These are phyloP conservation scores for Shiraia sp. DNA, from an alignment of 2,329 filamentous ascomycete genomes.

Conservation along the genomic window DNA sequence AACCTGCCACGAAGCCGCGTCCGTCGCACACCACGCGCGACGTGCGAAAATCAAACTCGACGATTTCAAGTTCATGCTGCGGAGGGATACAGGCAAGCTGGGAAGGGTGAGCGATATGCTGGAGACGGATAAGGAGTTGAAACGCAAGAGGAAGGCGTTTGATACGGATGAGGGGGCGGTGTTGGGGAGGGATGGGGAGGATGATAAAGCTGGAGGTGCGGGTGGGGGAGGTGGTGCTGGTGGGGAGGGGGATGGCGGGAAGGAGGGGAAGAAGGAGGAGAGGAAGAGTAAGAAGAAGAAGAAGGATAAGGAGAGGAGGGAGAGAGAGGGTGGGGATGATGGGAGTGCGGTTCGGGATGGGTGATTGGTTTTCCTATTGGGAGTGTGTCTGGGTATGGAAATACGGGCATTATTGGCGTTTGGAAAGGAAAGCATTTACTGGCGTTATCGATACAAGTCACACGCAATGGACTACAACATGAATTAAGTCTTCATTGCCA, in stretches of 20 bases:
- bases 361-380: conserved; percentile 10
- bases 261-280: conserved; percentile 7
- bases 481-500: conserved; percentile 14
- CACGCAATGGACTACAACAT: too few relatives aligned
- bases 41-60: conserved; percentile 98
- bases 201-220: conserved; percentile 9
- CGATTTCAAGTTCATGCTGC: conserved; percentile 93
- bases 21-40: conserved; percentile 80
- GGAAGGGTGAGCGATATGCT: conserved; percentile 89
- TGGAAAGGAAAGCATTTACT: not conserved
- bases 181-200: conserved; percentile 32
- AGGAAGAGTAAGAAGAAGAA: conserved; percentile 23
- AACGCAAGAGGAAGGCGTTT: conserved; percentile 77
- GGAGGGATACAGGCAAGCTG: conserved; percentile 81
- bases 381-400: not conserved
- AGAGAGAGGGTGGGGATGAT: conserved; percentile 19
- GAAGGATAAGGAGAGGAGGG: conserved; percentile 15
- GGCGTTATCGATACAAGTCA: conserved; percentile 1
- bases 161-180: conserved; percentile 68
- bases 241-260: conserved; percentile 8
- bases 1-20: conserved; percentile 85
- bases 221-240: conserved; percentile 4
- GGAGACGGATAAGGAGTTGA: conserved; percentile 84
- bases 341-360: conserved; percentile 23
- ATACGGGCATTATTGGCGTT: not conserved